These are phyloP conservation scores for Nicotiana undulata DNA, from an alignment of 257 asterid species.

Conservation along the genomic window DNA sequence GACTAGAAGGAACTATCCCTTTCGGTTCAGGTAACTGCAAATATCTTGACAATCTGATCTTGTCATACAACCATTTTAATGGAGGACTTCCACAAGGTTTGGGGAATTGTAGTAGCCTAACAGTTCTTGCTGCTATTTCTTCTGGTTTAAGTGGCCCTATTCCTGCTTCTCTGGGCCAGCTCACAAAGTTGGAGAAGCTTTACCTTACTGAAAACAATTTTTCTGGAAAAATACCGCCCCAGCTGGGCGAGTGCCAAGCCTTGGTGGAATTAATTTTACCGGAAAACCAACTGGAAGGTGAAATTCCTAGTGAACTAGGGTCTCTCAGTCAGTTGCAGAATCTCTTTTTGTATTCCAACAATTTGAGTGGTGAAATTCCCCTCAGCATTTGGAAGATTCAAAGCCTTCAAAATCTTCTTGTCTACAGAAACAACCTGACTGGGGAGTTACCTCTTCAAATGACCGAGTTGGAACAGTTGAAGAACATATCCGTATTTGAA, in stretches of 20 bases:
- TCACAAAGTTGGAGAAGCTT: slow-evolving; percentile 35
- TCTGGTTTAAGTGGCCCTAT: slow-evolving; percentile 55
- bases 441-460: slow-evolving; percentile 69
- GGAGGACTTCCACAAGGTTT: slow-evolving; percentile 56
- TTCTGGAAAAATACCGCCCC: slow-evolving; percentile 67
- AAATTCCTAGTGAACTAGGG: slow-evolving; percentile 64
- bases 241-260: slow-evolving; percentile 58
- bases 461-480: slow-evolving; percentile 49
- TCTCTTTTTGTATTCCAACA: slow-evolving; percentile 46
- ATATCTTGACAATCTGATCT: slow-evolving; percentile 22
- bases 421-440: slow-evolving; percentile 56
- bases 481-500: slow-evolving; percentile 40
- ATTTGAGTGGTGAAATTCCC: slow-evolving; percentile 67
- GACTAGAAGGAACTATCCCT: slow-evolving; percentile 44
- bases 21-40: slow-evolving; percentile 38
- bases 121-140: slow-evolving; percentile 31
- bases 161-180: slow-evolving; percentile 64
- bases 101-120: slow-evolving; percentile 54
- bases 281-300: slow-evolving; percentile 46
- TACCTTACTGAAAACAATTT: slow-evolving; percentile 51
- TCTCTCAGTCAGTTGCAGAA: slow-evolving; percentile 31
- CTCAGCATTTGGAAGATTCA: slow-evolving; percentile 53
- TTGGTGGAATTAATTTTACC: slow-evolving; percentile 45
- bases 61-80: slow-evolving; percentile 45
- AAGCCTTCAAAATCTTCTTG: slow-evolving; percentile 40